These are phyloP conservation scores for Carex pumila DNA, from an alignment of 176 grass and related monocot species.

Conservation along the genomic window DNA sequence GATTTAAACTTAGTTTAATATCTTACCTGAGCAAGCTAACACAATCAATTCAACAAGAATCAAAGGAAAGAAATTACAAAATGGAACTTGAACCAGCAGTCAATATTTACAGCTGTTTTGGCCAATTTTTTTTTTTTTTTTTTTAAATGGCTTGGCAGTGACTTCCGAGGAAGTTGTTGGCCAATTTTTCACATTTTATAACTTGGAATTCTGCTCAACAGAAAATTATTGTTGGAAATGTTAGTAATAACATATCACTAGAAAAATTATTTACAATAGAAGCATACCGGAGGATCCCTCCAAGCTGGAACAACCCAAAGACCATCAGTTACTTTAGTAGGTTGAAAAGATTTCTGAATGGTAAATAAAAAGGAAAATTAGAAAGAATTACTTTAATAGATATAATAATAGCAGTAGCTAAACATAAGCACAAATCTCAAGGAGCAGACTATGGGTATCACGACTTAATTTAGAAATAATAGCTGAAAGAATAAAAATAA, in stretches of 20 bases:
- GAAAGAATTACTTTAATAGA: neutral
- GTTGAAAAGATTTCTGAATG: constrained; percentile 52
- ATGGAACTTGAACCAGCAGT: neutral
- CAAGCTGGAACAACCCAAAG: constrained; percentile 96
- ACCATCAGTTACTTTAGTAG: constrained; percentile 55
- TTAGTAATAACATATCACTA: neutral
- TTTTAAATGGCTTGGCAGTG: too few relatives aligned
- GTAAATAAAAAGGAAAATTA: neutral
- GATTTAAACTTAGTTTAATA: neutral
- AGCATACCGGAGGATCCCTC: constrained; percentile 63
- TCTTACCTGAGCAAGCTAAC: neutral
- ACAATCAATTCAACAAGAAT: neutral
- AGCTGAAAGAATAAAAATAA: neutral
- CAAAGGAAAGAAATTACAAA: neutral
- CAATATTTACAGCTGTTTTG: neutral
- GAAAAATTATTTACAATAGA: constrained; percentile 9
- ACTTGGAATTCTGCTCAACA: neutral
- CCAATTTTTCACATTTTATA: neutral
- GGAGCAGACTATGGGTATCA: neutral
- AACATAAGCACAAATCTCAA: neutral
- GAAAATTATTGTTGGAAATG: neutral
- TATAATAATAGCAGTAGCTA: neutral
- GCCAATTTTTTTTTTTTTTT: too few relatives aligned
- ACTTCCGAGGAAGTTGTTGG: neutral
- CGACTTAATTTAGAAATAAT: neutral